phyloP scores from a whole-genome alignment of 208 protist species.

The Leptomonas seymouri region DNA sequence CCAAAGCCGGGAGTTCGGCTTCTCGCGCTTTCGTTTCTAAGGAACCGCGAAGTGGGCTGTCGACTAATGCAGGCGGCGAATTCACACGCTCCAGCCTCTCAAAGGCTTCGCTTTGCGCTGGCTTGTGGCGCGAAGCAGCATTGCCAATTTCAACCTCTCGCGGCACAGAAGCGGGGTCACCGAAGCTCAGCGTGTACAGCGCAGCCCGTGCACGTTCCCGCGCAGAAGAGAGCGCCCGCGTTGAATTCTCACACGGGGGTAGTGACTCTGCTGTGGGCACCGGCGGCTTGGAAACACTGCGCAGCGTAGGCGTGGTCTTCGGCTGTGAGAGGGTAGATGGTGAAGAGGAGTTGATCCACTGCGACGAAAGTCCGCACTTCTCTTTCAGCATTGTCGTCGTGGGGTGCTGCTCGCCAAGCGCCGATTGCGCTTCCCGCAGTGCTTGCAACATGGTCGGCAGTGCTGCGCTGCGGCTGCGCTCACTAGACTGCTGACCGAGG shows the following conservation, averaged over 20 bases:
- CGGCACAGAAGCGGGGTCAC: background rate
- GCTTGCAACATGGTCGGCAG: conserved; percentile 77
- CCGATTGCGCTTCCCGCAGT: conserved; percentile 54
- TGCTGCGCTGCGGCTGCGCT: conserved; percentile 47
- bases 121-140: no score
- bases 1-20: background rate
- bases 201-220: conserved; percentile 36
- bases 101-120: no score
- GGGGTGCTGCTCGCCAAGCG: conserved; percentile 61
- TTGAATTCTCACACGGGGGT: background rate
- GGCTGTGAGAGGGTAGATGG: background rate
- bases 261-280: background rate
- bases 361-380: conserved; percentile 54
- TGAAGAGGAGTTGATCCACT: conserved; percentile 26
- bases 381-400: conserved; percentile 74
- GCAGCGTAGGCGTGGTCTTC: background rate
- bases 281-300: background rate
- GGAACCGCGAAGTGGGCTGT: no score
- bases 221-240: background rate
- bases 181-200: conserved; percentile 46
- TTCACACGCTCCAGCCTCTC: no score
- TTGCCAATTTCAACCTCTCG: no score
- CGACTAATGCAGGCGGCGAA: no score
- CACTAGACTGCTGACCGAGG: conserved; percentile 56
- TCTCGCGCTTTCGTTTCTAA: no score